phyloP scores from a whole-genome alignment of 1,139 yeast species.

The Hansenula sp. region DNA sequence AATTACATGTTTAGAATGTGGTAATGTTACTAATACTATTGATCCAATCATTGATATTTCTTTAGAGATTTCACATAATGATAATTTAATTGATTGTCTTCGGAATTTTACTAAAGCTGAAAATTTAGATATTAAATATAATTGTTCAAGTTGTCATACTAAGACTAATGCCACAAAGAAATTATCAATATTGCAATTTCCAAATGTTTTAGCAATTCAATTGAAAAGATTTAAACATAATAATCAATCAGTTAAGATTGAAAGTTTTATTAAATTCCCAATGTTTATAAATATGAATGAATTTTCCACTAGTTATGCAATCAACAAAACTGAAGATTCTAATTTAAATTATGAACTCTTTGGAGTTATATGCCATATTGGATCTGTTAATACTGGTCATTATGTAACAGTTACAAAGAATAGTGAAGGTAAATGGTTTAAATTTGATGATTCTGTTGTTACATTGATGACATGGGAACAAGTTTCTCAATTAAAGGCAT shows the following conservation, averaged over 20 bases:
- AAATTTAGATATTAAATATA: constrained; percentile 66
- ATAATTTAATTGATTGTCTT: constrained; percentile 58
- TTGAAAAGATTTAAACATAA: constrained; percentile 81
- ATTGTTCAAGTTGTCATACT: constrained; percentile 61
- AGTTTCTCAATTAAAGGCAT: constrained; percentile 69
- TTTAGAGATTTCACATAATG: constrained; percentile 51
- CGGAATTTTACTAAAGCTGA: constrained; percentile 75
- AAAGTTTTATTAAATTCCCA: constrained; percentile 70
- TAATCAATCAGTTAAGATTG: constrained; percentile 63
- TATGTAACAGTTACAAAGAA: constrained; percentile 77
- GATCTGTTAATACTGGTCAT: constrained; percentile 93
- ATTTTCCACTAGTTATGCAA: constrained; percentile 37
- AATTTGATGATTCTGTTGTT: constrained; percentile 88
- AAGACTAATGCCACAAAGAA: constrained; percentile 67
- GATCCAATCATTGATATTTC: constrained; percentile 93
- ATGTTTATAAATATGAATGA: constrained; percentile 63
- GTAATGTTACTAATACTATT: constrained; percentile 56
- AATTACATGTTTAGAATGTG: constrained; percentile 70
- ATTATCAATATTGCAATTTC: constrained; percentile 60
- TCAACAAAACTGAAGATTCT: not conserved
- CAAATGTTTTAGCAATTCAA: constrained; percentile 80
- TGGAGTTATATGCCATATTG: constrained; percentile 85
- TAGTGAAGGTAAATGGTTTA: constrained; percentile 75
- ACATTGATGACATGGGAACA: constrained; percentile 58
- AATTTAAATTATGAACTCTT: constrained; percentile 65